A percentile compares a stretch with the other conserved stretches of the same genome.
These are phyloP conservation scores for Leucocoprinus birnbaumii DNA, from an alignment of 768 basidiomycete genomes.

Conservation along the genomic window DNA sequence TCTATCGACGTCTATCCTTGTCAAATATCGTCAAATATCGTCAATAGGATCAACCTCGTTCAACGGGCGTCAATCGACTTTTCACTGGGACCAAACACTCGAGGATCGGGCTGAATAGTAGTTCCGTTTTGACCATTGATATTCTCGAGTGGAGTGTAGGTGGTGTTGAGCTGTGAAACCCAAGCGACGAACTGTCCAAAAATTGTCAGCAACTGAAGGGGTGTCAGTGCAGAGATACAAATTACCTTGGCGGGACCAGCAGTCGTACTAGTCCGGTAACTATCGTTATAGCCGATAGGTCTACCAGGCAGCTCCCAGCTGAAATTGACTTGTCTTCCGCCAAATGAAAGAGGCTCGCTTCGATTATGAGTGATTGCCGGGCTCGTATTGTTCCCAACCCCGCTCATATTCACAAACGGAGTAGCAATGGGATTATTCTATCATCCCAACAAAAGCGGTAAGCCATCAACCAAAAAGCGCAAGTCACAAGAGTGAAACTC, in stretches of 20 bases:
- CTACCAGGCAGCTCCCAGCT: conserved; percentile 57
- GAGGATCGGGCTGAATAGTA: conserved; percentile 46
- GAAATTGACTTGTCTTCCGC: conserved; percentile 43
- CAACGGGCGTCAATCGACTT: too few relatives aligned
- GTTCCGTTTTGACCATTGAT: conserved; percentile 28
- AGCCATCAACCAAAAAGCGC: not conserved
- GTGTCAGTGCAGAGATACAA: too few relatives aligned
- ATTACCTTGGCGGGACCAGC: conserved; percentile 39
- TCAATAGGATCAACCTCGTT: too few relatives aligned
- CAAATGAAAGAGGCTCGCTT: conserved; percentile 39
- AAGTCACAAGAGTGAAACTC: conserved; percentile 13
- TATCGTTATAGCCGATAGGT: conserved; percentile 44
- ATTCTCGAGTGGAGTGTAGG: too few relatives aligned
- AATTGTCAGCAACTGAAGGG: too few relatives aligned
- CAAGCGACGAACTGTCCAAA: conserved; percentile 15
- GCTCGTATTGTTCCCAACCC: not conserved
- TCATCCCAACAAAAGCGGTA: too few relatives aligned
- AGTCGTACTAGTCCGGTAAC: conserved; percentile 47
- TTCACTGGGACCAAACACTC: conserved; percentile 47
- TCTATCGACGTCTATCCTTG: too few relatives aligned
- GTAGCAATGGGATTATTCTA: too few relatives aligned
- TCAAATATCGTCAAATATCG: too few relatives aligned
- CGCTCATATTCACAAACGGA: too few relatives aligned
- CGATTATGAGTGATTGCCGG: conserved; percentile 56
- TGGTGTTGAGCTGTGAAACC: conserved; percentile 52